A percentile compares a stretch with the other conserved stretches of the same genome.
These are phyloP conservation scores for Pouteria campechiana DNA, from an alignment of 179 eudicot species.

Conservation along the genomic window DNA sequence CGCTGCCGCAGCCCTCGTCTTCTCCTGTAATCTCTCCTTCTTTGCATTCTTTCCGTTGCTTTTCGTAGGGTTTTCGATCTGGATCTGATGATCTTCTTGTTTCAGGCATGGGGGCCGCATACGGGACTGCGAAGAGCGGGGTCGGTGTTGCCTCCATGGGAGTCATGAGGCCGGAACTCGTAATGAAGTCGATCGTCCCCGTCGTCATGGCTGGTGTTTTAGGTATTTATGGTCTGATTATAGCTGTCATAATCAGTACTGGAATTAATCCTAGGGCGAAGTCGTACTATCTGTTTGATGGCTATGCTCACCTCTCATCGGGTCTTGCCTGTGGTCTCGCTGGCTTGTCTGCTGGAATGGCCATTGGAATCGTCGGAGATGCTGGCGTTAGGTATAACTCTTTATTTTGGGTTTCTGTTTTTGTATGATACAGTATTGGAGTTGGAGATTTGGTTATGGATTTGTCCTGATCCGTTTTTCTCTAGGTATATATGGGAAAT, in stretches of 20 bases:
- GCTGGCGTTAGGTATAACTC: slow-evolving; percentile 74
- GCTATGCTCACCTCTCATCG: slow-evolving; percentile 80
- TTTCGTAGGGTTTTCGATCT: neutral
- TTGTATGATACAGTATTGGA: too few relatives aligned
- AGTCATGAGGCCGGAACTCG: slow-evolving; percentile 91
- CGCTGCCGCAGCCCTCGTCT: slow-evolving; percentile 73
- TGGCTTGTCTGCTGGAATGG: slow-evolving; percentile 87
- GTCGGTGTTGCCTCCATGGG: slow-evolving; percentile 97
- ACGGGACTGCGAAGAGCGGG: slow-evolving; percentile 89
- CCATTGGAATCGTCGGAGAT: slow-evolving; percentile 85
- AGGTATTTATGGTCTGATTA: slow-evolving; percentile 84
- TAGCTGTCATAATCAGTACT: slow-evolving; percentile 87
- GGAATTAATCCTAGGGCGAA: slow-evolving; percentile 93
- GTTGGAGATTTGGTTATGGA: too few relatives aligned
- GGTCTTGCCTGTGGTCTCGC: slow-evolving; percentile 96
- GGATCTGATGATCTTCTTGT: neutral
- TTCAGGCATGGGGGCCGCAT: slow-evolving; percentile 91
- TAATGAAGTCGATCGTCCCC: slow-evolving; percentile 88
- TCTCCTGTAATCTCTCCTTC: slow-evolving; percentile 46
- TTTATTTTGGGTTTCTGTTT: too few relatives aligned
- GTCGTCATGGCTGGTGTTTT: slow-evolving; percentile 96
- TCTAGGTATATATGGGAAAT: too few relatives aligned
- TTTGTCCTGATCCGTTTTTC: too few relatives aligned
- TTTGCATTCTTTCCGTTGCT: neutral
- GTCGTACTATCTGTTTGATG: slow-evolving; percentile 68